These are phyloP conservation scores for Carex pumila DNA, from an alignment of 176 grass and related monocot genomes.

Conservation along the genomic window DNA sequence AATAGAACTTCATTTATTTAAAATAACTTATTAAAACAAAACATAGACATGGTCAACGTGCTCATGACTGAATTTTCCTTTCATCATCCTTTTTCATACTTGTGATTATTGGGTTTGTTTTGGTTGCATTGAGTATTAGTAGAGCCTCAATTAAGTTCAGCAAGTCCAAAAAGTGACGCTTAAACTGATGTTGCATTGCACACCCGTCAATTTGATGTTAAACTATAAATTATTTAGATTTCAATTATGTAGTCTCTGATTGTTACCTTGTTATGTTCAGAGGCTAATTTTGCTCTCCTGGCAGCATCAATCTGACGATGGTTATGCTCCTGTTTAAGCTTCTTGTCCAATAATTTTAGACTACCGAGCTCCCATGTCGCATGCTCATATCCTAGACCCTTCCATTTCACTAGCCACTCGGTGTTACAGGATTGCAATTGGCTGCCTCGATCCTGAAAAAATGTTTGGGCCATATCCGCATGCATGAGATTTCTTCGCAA, in stretches of 20 bases:
- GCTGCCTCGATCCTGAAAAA: constrained; percentile 37
- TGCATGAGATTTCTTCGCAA: constrained; percentile 57
- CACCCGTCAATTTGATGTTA: not conserved
- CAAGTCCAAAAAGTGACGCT: not conserved
- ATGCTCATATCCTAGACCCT: constrained; percentile 66
- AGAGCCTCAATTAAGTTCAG: not conserved
- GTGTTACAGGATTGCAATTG: constrained; percentile 39
- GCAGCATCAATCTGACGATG: constrained; percentile 22
- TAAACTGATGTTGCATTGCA: not conserved
- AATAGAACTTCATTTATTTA: not conserved
- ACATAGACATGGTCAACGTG: not conserved
- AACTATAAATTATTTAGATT: not conserved
- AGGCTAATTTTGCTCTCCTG: constrained; percentile 23
- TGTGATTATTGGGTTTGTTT: not conserved
- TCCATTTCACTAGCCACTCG: constrained; percentile 89
- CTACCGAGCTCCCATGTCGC: constrained; percentile 67
- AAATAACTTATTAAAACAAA: not conserved
- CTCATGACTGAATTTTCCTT: not conserved
- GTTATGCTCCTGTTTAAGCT: constrained; percentile 51
- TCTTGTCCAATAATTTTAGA: constrained; percentile 47
- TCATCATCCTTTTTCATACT: not conserved
- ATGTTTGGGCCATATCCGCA: constrained; percentile 36
- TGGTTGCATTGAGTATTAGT: not conserved
- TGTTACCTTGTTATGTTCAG: constrained; percentile 32
- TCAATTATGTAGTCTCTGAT: constrained; percentile 30